Evolutionary conservation across 2,329 filamentous ascomycete species (phyloP).

Genomic region (Diaporthe vexans): DNA sequence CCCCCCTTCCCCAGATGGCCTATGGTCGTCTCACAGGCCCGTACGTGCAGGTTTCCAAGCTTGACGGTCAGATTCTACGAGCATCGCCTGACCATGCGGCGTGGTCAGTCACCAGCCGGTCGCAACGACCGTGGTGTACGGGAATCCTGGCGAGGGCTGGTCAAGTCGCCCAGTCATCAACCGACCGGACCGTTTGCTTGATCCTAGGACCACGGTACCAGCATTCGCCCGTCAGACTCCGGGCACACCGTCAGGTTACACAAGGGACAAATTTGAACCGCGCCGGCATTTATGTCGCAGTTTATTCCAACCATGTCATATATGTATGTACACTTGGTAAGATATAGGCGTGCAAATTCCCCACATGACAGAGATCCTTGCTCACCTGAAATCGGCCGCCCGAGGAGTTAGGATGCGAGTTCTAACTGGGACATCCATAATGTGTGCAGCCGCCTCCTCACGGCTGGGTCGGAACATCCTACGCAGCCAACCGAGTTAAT

Average conservation of each 20-base stretch:
- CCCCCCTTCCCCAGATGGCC: background rate
- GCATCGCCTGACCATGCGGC: constrained; percentile 13
- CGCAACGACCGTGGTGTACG: background rate
- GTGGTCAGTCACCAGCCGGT: background rate
- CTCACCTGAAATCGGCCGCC: constrained; percentile 20
- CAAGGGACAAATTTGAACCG: constrained; percentile 8
- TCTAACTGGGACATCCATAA: constrained; percentile 16
- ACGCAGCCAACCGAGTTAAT: background rate
- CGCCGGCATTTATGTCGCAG: constrained; percentile 19
- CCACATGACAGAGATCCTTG: constrained; percentile 15
- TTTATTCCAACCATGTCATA: background rate
- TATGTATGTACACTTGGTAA: background rate
- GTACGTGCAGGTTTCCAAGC: background rate
- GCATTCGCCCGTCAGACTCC: constrained; percentile 1
- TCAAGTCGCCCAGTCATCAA: background rate
- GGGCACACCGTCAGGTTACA: constrained; percentile 20
- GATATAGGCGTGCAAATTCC: constrained; percentile 14
- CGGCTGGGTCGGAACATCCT: background rate
- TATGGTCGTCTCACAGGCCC: background rate
- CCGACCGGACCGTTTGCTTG: constrained; percentile 14
- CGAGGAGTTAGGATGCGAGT: background rate
- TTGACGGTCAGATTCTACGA: background rate
- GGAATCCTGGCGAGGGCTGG: background rate
- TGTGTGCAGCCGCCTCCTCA: background rate
- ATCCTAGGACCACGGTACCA: constrained; percentile 14